Evolutionary conservation across 495 filamentous ascomycete genomes (phyloP).

Genomic region (Pseudevernia furfuracea): DNA sequence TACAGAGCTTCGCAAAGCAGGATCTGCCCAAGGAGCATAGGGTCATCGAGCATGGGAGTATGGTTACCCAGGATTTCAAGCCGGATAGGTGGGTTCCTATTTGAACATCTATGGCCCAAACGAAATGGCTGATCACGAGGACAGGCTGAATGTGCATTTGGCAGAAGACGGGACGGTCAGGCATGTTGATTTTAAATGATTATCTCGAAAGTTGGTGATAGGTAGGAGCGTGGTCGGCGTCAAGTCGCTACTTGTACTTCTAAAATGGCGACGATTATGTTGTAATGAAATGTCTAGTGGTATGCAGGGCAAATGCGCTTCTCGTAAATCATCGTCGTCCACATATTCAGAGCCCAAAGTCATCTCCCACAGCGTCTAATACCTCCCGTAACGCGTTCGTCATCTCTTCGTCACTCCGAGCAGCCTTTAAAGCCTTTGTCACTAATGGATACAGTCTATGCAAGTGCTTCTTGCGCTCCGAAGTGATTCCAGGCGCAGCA

Average conservation of each 20-base stretch:
- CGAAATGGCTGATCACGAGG: neutral
- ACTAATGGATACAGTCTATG: conserved; percentile 77
- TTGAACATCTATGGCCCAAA: neutral
- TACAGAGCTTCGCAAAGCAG: conserved; percentile 66
- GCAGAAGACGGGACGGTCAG: conserved; percentile 65
- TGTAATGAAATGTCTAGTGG: no score
- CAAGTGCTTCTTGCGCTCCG: conserved; percentile 62
- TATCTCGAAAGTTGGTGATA: neutral
- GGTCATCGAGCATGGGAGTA: conserved; percentile 55
- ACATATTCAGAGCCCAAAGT: conserved; percentile 22
- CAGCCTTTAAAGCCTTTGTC: conserved; percentile 58
- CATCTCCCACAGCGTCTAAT: conserved; percentile 24
- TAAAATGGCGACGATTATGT: neutral
- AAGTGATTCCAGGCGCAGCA: conserved; percentile 49
- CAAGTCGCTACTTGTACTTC: neutral
- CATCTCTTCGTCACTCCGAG: conserved; percentile 42
- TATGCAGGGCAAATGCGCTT: neutral
- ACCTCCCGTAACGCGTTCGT: conserved; percentile 17
- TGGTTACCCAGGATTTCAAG: conserved; percentile 55
- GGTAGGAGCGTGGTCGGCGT: neutral
- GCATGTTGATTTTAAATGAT: conserved; percentile 46
- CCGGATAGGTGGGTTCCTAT: conserved; percentile 46
- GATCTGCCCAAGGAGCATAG: conserved; percentile 64
- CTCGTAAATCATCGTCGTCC: neutral
- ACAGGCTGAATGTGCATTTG: conserved; percentile 64